A percentile compares a stretch with the other conserved stretches of the same genome.
phyloP scores from a whole-genome alignment of 192 early-diverging fungal species.

The Jimgerdemannia lactiflua region DNA sequence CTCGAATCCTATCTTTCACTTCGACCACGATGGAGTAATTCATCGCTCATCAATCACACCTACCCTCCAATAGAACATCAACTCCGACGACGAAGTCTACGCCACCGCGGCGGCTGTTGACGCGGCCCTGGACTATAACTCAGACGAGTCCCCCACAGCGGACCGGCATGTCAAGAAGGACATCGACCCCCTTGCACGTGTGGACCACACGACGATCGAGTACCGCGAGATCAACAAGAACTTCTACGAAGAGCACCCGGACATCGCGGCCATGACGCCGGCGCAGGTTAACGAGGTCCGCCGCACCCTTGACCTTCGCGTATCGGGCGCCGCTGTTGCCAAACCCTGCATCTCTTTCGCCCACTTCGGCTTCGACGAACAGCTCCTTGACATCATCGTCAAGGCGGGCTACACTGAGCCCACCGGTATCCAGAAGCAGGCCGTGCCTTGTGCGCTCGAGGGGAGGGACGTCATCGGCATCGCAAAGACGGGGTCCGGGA shows the following conservation, averaged over 20 bases:
- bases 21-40: neutral
- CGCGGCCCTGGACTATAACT: constrained; percentile 34
- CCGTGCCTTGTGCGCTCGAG: constrained; percentile 70
- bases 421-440: constrained; percentile 76
- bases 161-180: constrained; percentile 50
- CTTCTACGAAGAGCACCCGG: constrained; percentile 77
- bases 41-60: neutral
- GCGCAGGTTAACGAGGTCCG: constrained; percentile 56
- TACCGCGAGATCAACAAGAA: constrained; percentile 73
- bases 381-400: constrained; percentile 56
- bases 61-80: constrained; percentile 40
- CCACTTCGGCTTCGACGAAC: constrained; percentile 80
- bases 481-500: constrained; percentile 84
- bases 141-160: constrained; percentile 23
- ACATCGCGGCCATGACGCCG: constrained; percentile 60
- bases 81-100: constrained; percentile 87
- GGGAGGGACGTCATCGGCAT: constrained; percentile 86
- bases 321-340: constrained; percentile 58
- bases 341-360: constrained; percentile 83
- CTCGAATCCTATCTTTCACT: neutral
- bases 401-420: constrained; percentile 68
- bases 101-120: constrained; percentile 72
- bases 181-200: constrained; percentile 59
- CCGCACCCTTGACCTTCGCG: constrained; percentile 57
- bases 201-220: constrained; percentile 64